These are phyloP conservation scores for Citrus sp. DNA, from an alignment of 345 rosid genomes.

Conservation along the genomic window DNA sequence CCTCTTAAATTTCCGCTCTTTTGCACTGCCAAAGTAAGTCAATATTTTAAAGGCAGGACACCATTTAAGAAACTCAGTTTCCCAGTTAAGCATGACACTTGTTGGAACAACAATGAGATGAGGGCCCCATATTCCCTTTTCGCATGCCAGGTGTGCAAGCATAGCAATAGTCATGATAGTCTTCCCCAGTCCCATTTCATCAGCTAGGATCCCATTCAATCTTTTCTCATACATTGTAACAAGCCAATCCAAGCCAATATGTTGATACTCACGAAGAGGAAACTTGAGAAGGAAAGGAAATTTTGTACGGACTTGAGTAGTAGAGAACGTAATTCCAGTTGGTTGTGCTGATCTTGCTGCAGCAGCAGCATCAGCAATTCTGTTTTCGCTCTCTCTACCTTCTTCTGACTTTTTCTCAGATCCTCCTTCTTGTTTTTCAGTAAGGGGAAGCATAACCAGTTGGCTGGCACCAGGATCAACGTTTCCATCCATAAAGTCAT, in stretches of 20 bases:
- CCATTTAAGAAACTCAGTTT: conserved; percentile 99
- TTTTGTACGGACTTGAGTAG: conserved; percentile 94
- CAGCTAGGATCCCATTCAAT: conserved; percentile 97
- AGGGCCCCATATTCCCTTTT: conserved; percentile 99
- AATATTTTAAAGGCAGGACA: conserved; percentile 99
- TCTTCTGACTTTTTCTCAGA: conserved; percentile 35
- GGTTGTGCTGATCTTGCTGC: conserved; percentile 99
- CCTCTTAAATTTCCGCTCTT: conserved; percentile 93
- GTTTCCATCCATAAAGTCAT: conserved; percentile 34
- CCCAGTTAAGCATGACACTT: conserved; percentile 99
- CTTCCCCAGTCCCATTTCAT: conserved; percentile 99
- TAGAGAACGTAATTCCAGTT: conserved; percentile 92
- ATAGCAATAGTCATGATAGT: conserved; percentile 99
- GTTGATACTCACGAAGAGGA: conserved; percentile 97
- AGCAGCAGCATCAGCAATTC: conserved; percentile 97
- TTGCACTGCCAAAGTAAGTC: conserved; percentile 98
- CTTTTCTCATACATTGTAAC: conserved; percentile 98
- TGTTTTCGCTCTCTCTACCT: conserved; percentile 49
- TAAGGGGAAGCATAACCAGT: conserved; percentile 24
- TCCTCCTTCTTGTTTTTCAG: conserved; percentile 37
- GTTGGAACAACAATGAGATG: conserved; percentile 99
- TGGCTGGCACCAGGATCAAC: conserved; percentile 36
- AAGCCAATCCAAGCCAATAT: conserved; percentile 99
- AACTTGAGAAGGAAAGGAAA: conserved; percentile 97
- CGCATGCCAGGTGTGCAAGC: conserved; percentile 97